Evolutionary conservation across 179 eudicot species (phyloP), one percentile per base, ranked within the genome.

Genomic region (Silene noctiflora): DNA sequence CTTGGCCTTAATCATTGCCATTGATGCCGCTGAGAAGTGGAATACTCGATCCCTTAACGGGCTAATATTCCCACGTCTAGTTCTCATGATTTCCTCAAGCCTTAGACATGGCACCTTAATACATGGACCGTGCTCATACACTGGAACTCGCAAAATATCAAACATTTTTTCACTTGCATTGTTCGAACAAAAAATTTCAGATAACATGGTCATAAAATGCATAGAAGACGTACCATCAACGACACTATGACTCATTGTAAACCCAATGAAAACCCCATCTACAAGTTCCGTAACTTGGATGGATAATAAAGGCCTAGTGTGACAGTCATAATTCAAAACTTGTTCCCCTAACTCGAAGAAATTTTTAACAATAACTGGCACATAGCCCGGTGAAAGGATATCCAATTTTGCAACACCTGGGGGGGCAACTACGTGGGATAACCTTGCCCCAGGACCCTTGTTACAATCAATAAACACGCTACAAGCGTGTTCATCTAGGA

Each of bases 321-420:
- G 71, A 29, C 75, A 13, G 19, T 77, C 80, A 19, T 71, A 48
- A 69, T 77, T 62, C 0, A 71, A 19, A 13, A 5, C 42, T 22
- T 71, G 67, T 61, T 77, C 64, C 6, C 80, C 75, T 0, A 77
- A 24, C 21, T 77, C 80, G 24, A 77, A 77, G 4, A 77, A 71
- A 0, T 66, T 20, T 6, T 33, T 61, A 2, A 19, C 69, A 5
- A 71, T 16, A 14, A 11, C n/a, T 5, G 74, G 74, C 21, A 61
- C 75, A 14, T 71, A 59, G 16, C 2, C 4, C 0, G 75, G 63
- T 4, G 63, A 44, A 19, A 62, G 9, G n/a, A 77, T 25, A 46
- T 77, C 80, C 0, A 51, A 62, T 13, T 61, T 10, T 0, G 31
- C 63, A 10, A 63, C 1, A 11, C 21, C 53, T 12, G 9, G 9